Base-by-base conservation (phyloP, 176 grass and related monocot species). In the Poa annua region DNA sequence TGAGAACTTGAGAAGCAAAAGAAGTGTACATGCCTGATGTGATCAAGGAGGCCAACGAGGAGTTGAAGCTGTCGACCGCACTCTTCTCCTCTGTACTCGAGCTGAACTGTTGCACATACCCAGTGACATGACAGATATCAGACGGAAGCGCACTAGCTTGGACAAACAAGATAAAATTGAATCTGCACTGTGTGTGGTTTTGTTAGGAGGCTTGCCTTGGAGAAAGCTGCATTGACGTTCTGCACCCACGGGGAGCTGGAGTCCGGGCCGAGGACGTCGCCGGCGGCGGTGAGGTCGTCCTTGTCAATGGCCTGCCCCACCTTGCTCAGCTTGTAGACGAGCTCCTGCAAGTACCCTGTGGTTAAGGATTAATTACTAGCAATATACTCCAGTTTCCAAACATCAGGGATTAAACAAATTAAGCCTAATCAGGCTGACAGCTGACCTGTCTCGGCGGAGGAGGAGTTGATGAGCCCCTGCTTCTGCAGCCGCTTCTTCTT, bases 221-320 rank as follows among this genome's bases (percentile, higher is more conserved):
- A 80, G 91, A 99, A 99, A 80, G 96, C 91, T 63, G 26, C 77
- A 82, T 99, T 96, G 78, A 87, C 71, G 72, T 99, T 94, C 70
- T 92, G 77, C 54, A 96, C 80, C 96, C 93, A 99, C 8, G 78
- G 67, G 11, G 88, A 85, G 11, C 80, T 79, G 48, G 87, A 41
- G 45, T 74, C 85, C 8, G 77, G 36, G 6, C 96, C 96, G 26
- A 96, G 84, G 32, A 92, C 85, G 79, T 47, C 88, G 84, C 83
- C 83, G 47, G 96, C 96, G 48, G 91, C 87, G 47, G 87, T 39
- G 34, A 96, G 83, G 66, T 94, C 91, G 50, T 91, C 78, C 35
- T 90, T 99, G 29, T 99, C 96, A 83, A 94, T 93, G 79, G 93
- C 96, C 85, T 94, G 93, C 19, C 93, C 96, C 64, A 99, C 96